These are phyloP conservation scores for Plantago ovata DNA, from an alignment of 257 asterid genomes.

Conservation along the genomic window DNA sequence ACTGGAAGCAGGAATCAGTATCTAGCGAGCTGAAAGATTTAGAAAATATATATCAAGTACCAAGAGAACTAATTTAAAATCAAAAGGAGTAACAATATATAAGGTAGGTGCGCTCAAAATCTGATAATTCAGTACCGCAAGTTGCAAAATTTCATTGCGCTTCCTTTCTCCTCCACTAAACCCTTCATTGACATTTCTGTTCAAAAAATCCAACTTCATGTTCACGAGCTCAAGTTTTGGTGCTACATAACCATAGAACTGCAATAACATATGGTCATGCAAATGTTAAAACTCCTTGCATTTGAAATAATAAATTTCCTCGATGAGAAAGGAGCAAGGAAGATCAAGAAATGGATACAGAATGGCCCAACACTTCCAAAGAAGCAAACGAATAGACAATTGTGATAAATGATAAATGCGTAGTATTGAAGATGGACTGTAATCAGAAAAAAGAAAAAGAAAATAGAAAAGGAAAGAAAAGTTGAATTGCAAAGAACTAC, in stretches of 20 bases:
- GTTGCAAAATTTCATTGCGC: constrained; percentile 96
- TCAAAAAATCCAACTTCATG: constrained; percentile 83
- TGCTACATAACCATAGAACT: constrained; percentile 83
- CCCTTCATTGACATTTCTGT: constrained; percentile 97
- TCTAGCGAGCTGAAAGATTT: no score
- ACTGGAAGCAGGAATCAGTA: constrained; percentile 1
- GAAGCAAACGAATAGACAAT: no score
- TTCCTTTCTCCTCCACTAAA: constrained; percentile 99
- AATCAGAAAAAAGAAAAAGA: no score
- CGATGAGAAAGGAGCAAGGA: no score
- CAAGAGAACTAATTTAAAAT: background rate
- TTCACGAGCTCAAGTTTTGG: constrained; percentile 87
- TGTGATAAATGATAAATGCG: background rate
- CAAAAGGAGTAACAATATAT: background rate
- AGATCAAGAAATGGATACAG: no score
- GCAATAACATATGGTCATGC: constrained; percentile 33
- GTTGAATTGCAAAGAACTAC: constrained; percentile 34
- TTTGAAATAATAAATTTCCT: background rate
- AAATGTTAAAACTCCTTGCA: background rate
- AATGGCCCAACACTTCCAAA: no score
- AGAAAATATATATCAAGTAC: background rate
- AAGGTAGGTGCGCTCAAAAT: constrained; percentile 6
- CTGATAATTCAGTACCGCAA: constrained; percentile 54
- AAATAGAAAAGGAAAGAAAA: no score
- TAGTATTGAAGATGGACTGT: background rate